Percentiles rank a stretch among this genome's conserved stretches.
These are phyloP conservation scores for Lobosporangium transversale DNA, from an alignment of 192 early-diverging fungal species.

Conservation along the genomic window DNA sequence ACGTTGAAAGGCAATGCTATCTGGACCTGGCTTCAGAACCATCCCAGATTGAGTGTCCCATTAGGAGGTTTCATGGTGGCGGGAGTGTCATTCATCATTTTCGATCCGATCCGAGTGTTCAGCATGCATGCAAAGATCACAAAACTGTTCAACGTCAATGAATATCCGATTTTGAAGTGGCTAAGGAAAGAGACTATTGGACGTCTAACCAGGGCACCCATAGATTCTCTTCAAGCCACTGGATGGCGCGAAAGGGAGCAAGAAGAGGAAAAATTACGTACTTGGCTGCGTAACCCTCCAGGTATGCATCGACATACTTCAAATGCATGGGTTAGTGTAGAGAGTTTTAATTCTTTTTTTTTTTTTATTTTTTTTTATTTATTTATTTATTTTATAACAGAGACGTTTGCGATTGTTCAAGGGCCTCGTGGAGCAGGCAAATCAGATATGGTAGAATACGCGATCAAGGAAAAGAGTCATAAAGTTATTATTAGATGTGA, in stretches of 20 bases:
- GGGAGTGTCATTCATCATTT: slow-evolving; percentile 81
- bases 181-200: slow-evolving; percentile 65
- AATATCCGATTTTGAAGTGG: slow-evolving; percentile 70
- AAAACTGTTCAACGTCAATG: slow-evolving; percentile 76
- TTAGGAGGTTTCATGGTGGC: slow-evolving; percentile 81
- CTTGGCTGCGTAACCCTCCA: slow-evolving; percentile 66
- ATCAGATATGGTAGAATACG: slow-evolving; percentile 76
- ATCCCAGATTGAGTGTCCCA: slow-evolving; percentile 81
- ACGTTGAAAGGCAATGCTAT: slow-evolving; percentile 66
- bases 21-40: slow-evolving; percentile 74
- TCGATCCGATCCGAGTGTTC: slow-evolving; percentile 93
- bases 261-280: slow-evolving; percentile 64
- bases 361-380: no score
- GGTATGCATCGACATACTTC: slow-evolving; percentile 54
- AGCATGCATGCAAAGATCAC: slow-evolving; percentile 88
- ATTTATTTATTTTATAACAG: slow-evolving; percentile 46
- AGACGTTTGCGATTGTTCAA: slow-evolving; percentile 84
- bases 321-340: no score
- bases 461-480: slow-evolving; percentile 71
- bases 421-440: slow-evolving; percentile 91
- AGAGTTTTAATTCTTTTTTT: no score
- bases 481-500: slow-evolving; percentile 85
- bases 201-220: slow-evolving; percentile 39
- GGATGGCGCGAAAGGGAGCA: slow-evolving; percentile 69
- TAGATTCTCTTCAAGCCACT: slow-evolving; percentile 41